phyloP scores from a whole-genome alignment of 768 basidiomycete species.

The Psilocybe subaeruginosa region DNA sequence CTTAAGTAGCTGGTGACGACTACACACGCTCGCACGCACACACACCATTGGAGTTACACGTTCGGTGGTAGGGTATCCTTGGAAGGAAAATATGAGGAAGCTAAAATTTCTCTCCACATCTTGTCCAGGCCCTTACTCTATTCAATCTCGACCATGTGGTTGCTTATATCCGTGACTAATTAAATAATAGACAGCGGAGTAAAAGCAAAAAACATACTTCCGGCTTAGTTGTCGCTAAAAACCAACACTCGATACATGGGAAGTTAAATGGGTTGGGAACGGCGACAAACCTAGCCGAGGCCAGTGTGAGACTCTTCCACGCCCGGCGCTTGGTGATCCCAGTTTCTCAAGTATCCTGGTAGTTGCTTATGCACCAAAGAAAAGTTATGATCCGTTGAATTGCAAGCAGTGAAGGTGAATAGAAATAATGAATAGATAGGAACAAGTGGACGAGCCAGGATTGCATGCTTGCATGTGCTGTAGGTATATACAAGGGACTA shows the following conservation, averaged over 20 bases:
- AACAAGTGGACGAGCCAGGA: not conserved
- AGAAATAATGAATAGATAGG: conserved; percentile 11
- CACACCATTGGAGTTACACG: not conserved
- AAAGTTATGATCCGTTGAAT: not conserved
- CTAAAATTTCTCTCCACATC: not conserved
- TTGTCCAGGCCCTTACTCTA: not conserved
- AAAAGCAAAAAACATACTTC: not conserved
- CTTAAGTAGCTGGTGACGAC: not conserved
- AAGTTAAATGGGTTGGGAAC: not conserved
- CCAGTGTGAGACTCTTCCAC: not conserved
- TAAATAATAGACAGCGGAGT: not conserved
- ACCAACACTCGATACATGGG: not conserved
- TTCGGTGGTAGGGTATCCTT: not conserved
- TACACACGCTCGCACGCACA: not conserved
- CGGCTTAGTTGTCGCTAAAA: not conserved
- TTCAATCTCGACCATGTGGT: not conserved
- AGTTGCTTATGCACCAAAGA: not conserved
- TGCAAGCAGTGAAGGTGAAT: not conserved
- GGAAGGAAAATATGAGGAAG: not conserved
- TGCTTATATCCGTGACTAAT: not conserved
- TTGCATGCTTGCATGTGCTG: conserved; percentile 1
- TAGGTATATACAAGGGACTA: not conserved
- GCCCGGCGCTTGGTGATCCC: not conserved
- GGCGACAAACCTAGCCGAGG: not conserved
- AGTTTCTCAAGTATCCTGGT: not conserved